These are phyloP conservation scores for Heliosperma pusillum DNA, from an alignment of 148 eudicot species.

Conservation along the genomic window DNA sequence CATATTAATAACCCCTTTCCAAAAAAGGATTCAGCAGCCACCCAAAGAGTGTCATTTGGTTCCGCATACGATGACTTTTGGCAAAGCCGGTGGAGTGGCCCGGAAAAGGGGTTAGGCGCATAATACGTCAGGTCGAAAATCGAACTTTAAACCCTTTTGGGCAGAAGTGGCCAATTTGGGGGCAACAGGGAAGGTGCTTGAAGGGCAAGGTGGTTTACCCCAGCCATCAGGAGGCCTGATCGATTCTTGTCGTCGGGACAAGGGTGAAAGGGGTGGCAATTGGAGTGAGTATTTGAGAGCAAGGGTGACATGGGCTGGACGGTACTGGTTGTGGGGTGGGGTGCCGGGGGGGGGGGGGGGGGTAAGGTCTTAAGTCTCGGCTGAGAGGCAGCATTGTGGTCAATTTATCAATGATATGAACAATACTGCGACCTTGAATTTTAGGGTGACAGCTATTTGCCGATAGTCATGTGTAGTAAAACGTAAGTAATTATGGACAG, in stretches of 20 bases:
- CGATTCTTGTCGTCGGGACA: not conserved
- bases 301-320: not conserved
- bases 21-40: not conserved
- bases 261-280: not conserved
- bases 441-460: not conserved
- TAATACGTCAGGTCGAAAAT: not conserved
- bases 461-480: not conserved
- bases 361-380: too few relatives aligned
- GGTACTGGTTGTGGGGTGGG: not conserved
- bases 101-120: not conserved
- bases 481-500: not conserved
- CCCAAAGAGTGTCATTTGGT: not conserved
- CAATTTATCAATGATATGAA: not conserved
- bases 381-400: not conserved
- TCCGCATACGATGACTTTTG: not conserved
- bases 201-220: not conserved
- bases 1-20: not conserved
- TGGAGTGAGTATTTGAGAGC: not conserved
- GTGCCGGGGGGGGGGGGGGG: not conserved
- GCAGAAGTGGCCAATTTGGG: not conserved
- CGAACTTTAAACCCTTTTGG: not conserved
- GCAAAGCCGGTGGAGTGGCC: not conserved
- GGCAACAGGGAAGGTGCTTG: not conserved
- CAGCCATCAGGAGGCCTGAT: not conserved
- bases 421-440: not conserved